Evolutionary conservation across 352 stramenopile genomes (phyloP), one percentile per base, ranked within the genome.

Genomic region (Phytophthora kernoviae): DNA sequence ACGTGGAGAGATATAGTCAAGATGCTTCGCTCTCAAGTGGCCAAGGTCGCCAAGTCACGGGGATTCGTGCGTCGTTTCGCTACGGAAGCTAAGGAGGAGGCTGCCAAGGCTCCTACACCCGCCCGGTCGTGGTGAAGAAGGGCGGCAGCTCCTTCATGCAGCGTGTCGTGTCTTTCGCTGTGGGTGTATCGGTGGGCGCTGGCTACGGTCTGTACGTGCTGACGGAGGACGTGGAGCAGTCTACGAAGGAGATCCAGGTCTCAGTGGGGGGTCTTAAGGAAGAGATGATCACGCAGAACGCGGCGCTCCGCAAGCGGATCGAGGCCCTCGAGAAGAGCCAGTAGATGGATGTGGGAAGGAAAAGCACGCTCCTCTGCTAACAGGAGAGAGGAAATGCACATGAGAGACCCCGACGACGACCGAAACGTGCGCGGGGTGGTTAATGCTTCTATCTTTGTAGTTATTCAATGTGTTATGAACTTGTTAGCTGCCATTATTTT

Each of bases 241-340:
- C 84, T 24, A 93, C 79, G 42, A 62, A 84, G 45, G 69, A 88
- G 58, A 90, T 93, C 65, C 79, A 93, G 65, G 71, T 59, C 60
- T 70, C 79, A 30, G 77, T 91, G 62, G 62, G 70, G 26, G 62
- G 58, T 46, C 78, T 91, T 62, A 93, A 87, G 81, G 76, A 64
- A 53, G 80, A 90, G 43, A 75, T 90, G 44, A 60, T 90, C 36
- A 73, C 75, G 61, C 77, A 91, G 65, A 91, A 93, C 62, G 70
- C 60, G 10, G 71, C 75, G 54, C 78, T 93, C n/a, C 62, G 55
- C 37, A 91, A 91, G 79, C 75, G 84, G 48, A 79, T 91, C 47
- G 81, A 89, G 52, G 75, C 83, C 52, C 73, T 90, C 22, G 84
- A 93, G 75, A 87, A 88, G 75, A 70, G 64, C 62, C 60, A 89